Conservation (phyloP, 2,329 filamentous ascomycete species). For the Ceratocystis destructans region DNA sequence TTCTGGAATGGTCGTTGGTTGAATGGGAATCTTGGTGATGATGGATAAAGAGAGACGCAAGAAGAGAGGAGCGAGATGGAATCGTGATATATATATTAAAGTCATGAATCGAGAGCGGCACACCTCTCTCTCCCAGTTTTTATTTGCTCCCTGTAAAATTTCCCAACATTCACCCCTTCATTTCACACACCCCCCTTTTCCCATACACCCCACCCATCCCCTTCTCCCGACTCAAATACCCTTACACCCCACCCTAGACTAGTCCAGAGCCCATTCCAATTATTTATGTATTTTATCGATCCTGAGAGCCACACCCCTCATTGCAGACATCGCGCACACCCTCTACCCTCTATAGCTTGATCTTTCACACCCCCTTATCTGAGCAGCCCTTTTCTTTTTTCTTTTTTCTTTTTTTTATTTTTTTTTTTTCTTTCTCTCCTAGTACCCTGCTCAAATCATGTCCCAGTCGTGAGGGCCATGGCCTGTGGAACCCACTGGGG, state of each 20-base stretch:
- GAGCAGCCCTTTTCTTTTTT: neutral
- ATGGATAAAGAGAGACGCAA: neutral
- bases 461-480: neutral
- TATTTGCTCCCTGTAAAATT: neutral
- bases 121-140: neutral
- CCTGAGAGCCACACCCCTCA: fast-evolving
- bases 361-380: neutral
- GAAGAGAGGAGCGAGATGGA: neutral
- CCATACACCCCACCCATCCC: neutral
- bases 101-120: neutral
- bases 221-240: neutral
- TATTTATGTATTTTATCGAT: neutral
- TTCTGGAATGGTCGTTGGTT: neutral
- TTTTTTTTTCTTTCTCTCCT: neutral
- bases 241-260: neutral
- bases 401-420: neutral
- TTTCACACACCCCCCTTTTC: neutral
- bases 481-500: neutral
- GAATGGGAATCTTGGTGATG: neutral
- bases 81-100: neutral
- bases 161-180: neutral
- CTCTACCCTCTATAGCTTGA: neutral
- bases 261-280: neutral
- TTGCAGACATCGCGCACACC: neutral
- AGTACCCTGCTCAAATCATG: neutral